Base-by-base conservation (phyloP, 164 flowering plant genomes). In the Liriodendron chinense region DNA sequence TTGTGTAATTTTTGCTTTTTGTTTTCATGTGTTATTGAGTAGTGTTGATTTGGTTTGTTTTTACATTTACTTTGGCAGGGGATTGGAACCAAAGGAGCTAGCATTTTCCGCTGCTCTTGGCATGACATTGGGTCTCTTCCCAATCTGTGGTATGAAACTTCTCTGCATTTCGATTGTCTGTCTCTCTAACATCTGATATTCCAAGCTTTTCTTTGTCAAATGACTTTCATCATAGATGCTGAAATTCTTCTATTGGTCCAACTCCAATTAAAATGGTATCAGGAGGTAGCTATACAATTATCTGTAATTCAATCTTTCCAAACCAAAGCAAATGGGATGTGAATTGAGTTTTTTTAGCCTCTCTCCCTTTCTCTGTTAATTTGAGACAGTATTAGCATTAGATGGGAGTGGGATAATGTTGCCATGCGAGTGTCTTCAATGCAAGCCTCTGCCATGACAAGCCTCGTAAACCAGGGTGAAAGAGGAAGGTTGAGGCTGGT, bases 91-190 rank as follows among this genome's bases (percentile, higher is more conserved):
- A 5, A 92, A 88, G 81, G 96, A 88, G 75, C 74, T 95, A 81
- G 98, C 98, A 2, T 93, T 93, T 74, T 95, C 98, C 65, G 83
- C 88, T 3, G 91, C 98, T 74, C 90, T 95, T 83, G 98, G 98
- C 26, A 76, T 90, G 49, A 90, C 98, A 3, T 78, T 96, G 75
- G 98, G 99, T 71, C 62, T 92, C 7, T 96, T 96, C 81, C 99
- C 99, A 14, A 88, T 96, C 14, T 88, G 92, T 80, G 98, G 98
- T 96, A 84, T 75, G 86, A 48, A n/a, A 9, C 9, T 25, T 57
- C 28, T 25, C 8, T 13, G 25, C 57, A 22, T 49, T 57, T 72
- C 24, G 4, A 21, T 22, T 25, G 16, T 22, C 26, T 70, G 26
- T 3, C n/a, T 25, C 48, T 23, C 10, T 0, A 23, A 23, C 67